Evolutionary conservation across 2,329 filamentous ascomycete species (phyloP).

Genomic region (Thelonectria discophora): DNA sequence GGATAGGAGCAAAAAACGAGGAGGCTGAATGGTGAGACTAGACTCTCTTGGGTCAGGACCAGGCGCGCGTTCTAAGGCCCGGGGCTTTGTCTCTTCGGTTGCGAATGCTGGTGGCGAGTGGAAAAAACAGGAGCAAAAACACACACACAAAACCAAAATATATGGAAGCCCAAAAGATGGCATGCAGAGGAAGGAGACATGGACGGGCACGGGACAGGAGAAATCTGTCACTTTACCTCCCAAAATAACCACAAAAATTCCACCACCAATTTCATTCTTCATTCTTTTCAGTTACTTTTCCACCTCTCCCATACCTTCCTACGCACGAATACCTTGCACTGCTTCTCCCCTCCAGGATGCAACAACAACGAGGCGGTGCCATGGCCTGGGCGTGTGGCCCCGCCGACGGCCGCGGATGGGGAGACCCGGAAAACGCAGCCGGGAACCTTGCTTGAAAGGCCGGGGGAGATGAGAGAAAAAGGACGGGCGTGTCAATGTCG

Average conservation of each 20-base stretch:
- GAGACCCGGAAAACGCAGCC: background rate
- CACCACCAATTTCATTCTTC: too few relatives aligned
- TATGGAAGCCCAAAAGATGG: background rate
- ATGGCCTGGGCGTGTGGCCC: background rate
- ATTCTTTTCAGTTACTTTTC: background rate
- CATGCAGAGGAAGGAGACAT: background rate
- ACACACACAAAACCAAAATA: background rate
- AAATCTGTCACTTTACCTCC: too few relatives aligned
- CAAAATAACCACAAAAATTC: too few relatives aligned
- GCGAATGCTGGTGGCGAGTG: background rate
- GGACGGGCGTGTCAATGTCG: too few relatives aligned
- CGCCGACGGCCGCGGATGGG: too few relatives aligned
- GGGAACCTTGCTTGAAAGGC: background rate
- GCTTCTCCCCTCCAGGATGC: background rate
- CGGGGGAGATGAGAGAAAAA: background rate
- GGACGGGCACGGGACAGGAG: too few relatives aligned
- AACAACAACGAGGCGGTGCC: conserved; percentile 13
- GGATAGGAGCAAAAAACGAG: background rate
- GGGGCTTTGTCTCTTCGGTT: background rate
- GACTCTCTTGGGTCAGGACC: background rate
- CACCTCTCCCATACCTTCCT: too few relatives aligned
- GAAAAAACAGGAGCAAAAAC: background rate
- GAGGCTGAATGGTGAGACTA: background rate
- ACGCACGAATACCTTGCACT: too few relatives aligned
- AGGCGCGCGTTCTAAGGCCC: background rate